Evolutionary conservation across 352 stramenopile genomes (phyloP), one percentile per base, ranked within the genome.

Genomic region (Thalassiosira mediterranea): DNA sequence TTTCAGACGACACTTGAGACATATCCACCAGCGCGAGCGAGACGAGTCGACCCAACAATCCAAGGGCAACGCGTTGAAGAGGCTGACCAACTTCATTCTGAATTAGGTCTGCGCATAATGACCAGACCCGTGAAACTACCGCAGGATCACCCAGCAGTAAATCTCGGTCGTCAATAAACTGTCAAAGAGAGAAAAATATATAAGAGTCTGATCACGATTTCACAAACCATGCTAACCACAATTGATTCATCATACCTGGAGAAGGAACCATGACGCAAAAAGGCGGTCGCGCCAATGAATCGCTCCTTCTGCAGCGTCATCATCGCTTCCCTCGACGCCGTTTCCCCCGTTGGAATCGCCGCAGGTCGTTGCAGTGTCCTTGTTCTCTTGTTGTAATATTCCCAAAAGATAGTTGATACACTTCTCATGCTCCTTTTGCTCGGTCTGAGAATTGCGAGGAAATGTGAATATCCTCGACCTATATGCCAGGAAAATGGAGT

Each of bases 221-320:
- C n/a, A n/a, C n/a, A n/a, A n/a, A n/a, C n/a, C n/a, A n/a, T n/a
- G n/a, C n/a, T n/a, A n/a, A n/a, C n/a, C n/a, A n/a, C n/a, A n/a
- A n/a, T n/a, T n/a, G n/a, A n/a, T n/a, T n/a, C n/a, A n/a, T n/a
- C n/a, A n/a, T n/a, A n/a, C n/a, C n/a, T n/a, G 68, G 13, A 78
- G 79, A 3, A 93, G 44, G 75, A 91, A 89, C 83, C 83, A 93
- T 57, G 75, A 79, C 13, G 72, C 83, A 19, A 90, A 38, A 38
- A 93, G 76, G 8, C 85, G 76, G 56, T 90, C 86, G 46, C 84
- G 83, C 88, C 88, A 93, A 72, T 93, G 87, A 13, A 81, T 82
- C 38, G 58, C 72, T 4, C 38, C 65, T 25, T 76, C 61, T 26
- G 49, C 63, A 48, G 62, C 58, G 61, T 88, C 81, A 53, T 83